phyloP scores from a whole-genome alignment of 352 stramenopile species.

The Globisporangium carolinianum region DNA sequence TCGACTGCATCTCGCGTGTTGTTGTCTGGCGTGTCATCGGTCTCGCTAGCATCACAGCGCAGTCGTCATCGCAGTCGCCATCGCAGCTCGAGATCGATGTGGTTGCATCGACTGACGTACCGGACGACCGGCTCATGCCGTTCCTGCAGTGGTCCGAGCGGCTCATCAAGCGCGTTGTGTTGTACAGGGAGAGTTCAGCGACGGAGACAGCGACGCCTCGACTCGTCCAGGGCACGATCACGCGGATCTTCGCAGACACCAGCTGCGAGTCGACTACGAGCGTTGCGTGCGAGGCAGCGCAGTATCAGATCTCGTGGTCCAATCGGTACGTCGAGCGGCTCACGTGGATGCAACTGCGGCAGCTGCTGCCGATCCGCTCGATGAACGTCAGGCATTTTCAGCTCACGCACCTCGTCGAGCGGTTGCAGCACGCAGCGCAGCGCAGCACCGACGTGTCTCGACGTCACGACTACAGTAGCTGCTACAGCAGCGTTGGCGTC shows the following conservation, averaged over 20 bases:
- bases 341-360: conserved; percentile 42
- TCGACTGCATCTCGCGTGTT: conserved; percentile 36
- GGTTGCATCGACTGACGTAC: conserved; percentile 46
- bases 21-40: conserved; percentile 44
- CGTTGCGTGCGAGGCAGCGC: conserved; percentile 21
- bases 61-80: neutral
- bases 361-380: conserved; percentile 45
- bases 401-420: conserved; percentile 27
- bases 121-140: conserved; percentile 45
- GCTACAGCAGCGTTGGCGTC: too few relatives aligned
- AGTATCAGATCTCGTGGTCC: conserved; percentile 53
- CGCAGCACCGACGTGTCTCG: too few relatives aligned
- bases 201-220: neutral
- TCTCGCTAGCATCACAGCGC: too few relatives aligned
- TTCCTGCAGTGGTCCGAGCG: conserved; percentile 54
- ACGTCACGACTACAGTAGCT: too few relatives aligned
- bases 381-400: conserved; percentile 75
- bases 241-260: conserved; percentile 9
- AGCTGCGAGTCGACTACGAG: neutral
- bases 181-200: conserved; percentile 41
- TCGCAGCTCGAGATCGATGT: conserved; percentile 29
- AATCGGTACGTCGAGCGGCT: conserved; percentile 38
- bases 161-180: conserved; percentile 49
- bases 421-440: neutral
- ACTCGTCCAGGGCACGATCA: conserved; percentile 31